Conservation (phyloP, 345 rosid genomes). For the Dovyalis caffra region DNA sequence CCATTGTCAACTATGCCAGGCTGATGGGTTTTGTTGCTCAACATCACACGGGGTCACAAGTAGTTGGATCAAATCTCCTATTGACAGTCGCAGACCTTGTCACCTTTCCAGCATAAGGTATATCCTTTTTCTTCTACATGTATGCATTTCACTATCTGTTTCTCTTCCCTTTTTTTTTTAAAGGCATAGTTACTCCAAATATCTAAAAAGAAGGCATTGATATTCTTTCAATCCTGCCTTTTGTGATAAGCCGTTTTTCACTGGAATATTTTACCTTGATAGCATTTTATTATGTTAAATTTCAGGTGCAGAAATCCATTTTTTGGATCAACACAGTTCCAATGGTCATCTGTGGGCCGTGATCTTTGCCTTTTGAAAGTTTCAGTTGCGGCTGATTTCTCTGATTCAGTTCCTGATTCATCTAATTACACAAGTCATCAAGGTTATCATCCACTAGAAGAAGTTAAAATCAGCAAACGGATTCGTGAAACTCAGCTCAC, state of each 20-base stretch:
- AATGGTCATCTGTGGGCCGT: conserved; percentile 50
- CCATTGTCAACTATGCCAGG: conserved; percentile 51
- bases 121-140: too few species aligned
- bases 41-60: conserved; percentile 49
- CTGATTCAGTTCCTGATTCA: conserved; percentile 90
- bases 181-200: too few species aligned
- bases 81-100: conserved; percentile 47
- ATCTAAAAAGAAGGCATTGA: neutral
- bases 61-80: conserved; percentile 43
- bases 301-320: conserved; percentile 51
- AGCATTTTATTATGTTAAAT: conserved; percentile 21
- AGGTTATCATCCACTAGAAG: conserved; percentile 95
- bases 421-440: conserved; percentile 48
- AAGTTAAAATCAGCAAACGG: conserved; percentile 56
- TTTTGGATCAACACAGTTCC: conserved; percentile 53
- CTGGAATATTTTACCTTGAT: neutral
- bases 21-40: conserved; percentile 57
- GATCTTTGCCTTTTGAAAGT: conserved; percentile 66
- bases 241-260: neutral
- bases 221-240: neutral
- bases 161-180: neutral
- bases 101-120: conserved; percentile 56
- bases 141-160: too few species aligned
- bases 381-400: conserved; percentile 95
- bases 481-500: conserved; percentile 66